Conservation (phyloP, 768 basidiomycete genomes). For the Hypsizygus marmoreus region DNA sequence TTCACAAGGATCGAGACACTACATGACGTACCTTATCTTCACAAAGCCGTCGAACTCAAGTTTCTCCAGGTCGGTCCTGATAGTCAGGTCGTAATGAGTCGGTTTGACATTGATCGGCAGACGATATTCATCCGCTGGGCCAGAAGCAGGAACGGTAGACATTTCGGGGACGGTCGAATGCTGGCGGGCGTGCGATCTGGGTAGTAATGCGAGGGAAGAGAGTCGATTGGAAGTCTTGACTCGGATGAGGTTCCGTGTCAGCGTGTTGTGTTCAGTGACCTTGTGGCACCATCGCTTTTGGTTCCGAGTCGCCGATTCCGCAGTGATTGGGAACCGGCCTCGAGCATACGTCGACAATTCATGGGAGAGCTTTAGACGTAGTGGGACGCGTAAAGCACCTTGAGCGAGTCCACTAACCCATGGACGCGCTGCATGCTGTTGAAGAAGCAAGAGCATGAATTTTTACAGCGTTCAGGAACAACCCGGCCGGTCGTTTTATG, state of each 20-base stretch:
- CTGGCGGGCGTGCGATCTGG: constrained; percentile 13
- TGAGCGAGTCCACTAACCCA: constrained; percentile 6
- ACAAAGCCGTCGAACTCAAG: constrained; percentile 77
- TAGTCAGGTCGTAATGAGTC: constrained; percentile 74
- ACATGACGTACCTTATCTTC: constrained; percentile 57
- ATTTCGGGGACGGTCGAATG: constrained; percentile 25
- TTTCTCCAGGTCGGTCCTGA: constrained; percentile 82
- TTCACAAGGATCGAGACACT: neutral
- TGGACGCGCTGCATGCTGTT: constrained; percentile 10
- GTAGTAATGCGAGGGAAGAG: constrained; percentile 11
- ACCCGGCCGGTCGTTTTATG: neutral
- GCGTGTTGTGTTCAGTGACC: constrained; percentile 14
- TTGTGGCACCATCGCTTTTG: constrained; percentile 16
- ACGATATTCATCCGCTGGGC: constrained; percentile 46
- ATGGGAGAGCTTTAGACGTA: constrained; percentile 1
- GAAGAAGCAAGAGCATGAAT: constrained; percentile 17
- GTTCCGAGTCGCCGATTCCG: constrained; percentile 6
- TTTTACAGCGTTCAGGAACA: constrained; percentile 13
- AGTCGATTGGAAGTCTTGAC: constrained; percentile 17
- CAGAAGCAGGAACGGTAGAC: constrained; percentile 24
- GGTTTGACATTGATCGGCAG: constrained; percentile 70
- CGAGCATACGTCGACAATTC: neutral
- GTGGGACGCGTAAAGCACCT: constrained; percentile 1
- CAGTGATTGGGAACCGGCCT: neutral
- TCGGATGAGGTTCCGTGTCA: constrained; percentile 16